Evolutionary conservation across 2,329 filamentous ascomycete genomes (phyloP), one percentile per base, ranked within the genome.

Genomic region (Monosporascus sp.): DNA sequence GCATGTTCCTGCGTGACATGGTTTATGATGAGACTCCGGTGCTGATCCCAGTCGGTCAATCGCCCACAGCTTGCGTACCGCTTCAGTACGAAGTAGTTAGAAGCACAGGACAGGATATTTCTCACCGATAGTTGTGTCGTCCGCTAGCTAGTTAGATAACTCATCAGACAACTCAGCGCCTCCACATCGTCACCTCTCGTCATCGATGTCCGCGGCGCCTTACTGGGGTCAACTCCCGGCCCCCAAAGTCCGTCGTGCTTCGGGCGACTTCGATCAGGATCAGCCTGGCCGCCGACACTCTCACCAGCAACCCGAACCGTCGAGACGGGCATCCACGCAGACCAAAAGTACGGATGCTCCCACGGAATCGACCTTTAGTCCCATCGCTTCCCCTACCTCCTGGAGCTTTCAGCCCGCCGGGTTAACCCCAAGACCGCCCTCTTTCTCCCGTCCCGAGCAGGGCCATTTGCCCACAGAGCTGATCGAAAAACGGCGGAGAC

Each of bases 191-290:
- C 57, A 48, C 56, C 55, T 56, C 53, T 57, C 57, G 51, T 49
- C 54, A 63, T 63, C 66, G 67, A 79, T 79, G 75, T 70, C 76
- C 51, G 62, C 77, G 52, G 64, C 56, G 54, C 76, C 78, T 40
- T 84, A 84, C 71, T 84, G 81, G 81, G 80, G 80, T 66, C 70
- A 81, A 64, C 72, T 84, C 57, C 80, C 81, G 55, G 69, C 74
- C 56, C 70, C 78, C 50, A 78, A 75, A 60, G 64, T 73, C 60
- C 73, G 73, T 60, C 72, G 73, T 64, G 64, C 65, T 54, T 72
- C 72, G 53, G 68, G 64, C 53, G 67, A 70, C 57, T 65, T 65
- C 55, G 63, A 63, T 55, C 63, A 63, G 54, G 31, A 35, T 35
- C 31, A 35, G 31, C 52, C 63, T 56, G 62, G 69, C 55, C 66